Conservation (phyloP, 495 filamentous ascomycete species). For the Aspergillus kassunensis region DNA sequence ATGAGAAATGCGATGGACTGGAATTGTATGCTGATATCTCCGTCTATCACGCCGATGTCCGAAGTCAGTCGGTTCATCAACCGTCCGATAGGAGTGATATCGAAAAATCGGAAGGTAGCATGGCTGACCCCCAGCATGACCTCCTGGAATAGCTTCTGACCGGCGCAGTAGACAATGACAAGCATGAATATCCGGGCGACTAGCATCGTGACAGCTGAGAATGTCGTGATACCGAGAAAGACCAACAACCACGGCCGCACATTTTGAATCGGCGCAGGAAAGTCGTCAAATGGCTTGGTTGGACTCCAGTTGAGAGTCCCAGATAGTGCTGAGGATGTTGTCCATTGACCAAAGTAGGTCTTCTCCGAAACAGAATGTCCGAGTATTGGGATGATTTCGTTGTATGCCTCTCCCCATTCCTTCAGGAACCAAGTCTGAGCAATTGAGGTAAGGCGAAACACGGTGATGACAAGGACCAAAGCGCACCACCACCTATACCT, state of each 20-base stretch:
- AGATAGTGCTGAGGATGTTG: not conserved
- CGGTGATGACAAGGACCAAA: constrained; percentile 52
- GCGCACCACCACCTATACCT: constrained; percentile 65
- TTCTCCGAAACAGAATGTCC: constrained; percentile 5
- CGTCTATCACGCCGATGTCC: constrained; percentile 80
- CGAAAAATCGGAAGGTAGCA: constrained; percentile 83
- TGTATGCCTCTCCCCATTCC: constrained; percentile 76
- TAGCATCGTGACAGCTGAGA: constrained; percentile 52
- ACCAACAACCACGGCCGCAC: constrained; percentile 69
- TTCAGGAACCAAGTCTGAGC: constrained; percentile 78
- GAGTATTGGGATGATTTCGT: constrained; percentile 22
- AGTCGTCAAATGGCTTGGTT: constrained; percentile 43
- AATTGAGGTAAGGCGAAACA: constrained; percentile 57
- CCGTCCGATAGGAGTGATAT: constrained; percentile 76
- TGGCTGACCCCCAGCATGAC: constrained; percentile 66
- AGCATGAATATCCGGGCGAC: constrained; percentile 58
- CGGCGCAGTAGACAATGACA: constrained; percentile 68
- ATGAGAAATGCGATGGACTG: constrained; percentile 58
- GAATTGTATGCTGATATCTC: constrained; percentile 67
- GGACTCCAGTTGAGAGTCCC: constrained; percentile 22
- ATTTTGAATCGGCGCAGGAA: constrained; percentile 63
- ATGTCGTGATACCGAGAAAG: constrained; percentile 58
- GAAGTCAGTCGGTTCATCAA: constrained; percentile 85
- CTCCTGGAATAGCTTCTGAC: constrained; percentile 64
- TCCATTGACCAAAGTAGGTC: not conserved